phyloP scores from a whole-genome alignment of 2,329 filamentous ascomycete genomes.

The Periconia macrospinosa region DNA sequence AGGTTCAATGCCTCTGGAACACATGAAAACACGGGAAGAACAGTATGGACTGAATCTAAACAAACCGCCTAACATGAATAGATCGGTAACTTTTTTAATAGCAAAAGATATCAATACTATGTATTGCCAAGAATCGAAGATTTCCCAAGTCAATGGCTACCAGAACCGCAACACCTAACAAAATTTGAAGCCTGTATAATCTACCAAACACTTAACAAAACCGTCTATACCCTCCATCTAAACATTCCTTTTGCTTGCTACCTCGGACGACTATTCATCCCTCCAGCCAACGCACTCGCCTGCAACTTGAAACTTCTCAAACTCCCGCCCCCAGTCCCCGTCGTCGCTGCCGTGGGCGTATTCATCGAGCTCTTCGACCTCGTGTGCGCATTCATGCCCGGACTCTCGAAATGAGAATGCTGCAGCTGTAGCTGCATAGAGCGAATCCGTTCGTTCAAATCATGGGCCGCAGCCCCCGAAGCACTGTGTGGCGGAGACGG shows the following conservation, averaged over 20 bases:
- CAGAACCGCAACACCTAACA: too few species aligned
- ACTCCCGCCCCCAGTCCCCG: conserved; percentile 13
- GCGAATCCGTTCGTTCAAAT: conserved; percentile 9
- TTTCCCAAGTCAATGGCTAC: too few species aligned
- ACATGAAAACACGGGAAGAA: too few species aligned
- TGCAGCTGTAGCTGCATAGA: conserved; percentile 13
- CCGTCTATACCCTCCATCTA: too few species aligned
- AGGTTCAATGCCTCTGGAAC: too few species aligned
- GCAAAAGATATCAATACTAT: too few species aligned
- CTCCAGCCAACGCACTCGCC: conserved; percentile 22
- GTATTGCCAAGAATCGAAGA: too few species aligned
- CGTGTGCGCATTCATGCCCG: not conserved
- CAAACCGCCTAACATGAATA: too few species aligned
- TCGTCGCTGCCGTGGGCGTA: conserved; percentile 2
- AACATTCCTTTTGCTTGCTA: not conserved
- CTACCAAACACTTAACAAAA: too few species aligned
- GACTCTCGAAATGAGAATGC: not conserved
- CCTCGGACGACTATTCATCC: conserved; percentile 8
- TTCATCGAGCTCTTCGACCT: not conserved
- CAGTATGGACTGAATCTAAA: too few species aligned
- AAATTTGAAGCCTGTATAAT: too few species aligned
- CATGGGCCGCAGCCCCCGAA: not conserved
- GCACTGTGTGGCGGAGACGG: conserved; percentile 14
- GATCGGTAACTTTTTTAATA: too few species aligned
- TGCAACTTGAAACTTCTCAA: conserved; percentile 21